Evolutionary conservation across 306 rosid genomes (phyloP).

Genomic region (Cicer pinnatifidum): DNA sequence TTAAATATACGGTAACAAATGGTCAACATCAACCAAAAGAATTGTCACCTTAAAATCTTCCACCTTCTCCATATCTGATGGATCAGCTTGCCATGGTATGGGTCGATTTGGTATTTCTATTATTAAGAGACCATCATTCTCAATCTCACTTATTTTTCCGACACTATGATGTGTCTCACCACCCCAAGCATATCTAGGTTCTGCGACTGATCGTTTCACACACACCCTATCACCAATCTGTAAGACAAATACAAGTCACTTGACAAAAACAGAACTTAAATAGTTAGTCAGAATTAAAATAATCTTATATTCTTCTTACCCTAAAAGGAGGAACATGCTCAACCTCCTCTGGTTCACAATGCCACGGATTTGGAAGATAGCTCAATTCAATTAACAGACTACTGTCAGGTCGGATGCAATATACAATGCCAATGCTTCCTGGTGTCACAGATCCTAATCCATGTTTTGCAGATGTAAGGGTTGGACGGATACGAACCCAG

Average conservation of each 20-base stretch:
- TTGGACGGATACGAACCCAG: constrained; percentile 98
- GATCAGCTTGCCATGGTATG: constrained; percentile 98
- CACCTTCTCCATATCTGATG: constrained; percentile 97
- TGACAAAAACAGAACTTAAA: constrained; percentile 21
- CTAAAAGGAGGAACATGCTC: constrained; percentile 88
- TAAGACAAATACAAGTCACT: constrained; percentile 39
- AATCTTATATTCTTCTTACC: constrained; percentile 53
- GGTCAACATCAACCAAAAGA: constrained; percentile 13
- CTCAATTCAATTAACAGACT: constrained; percentile 87
- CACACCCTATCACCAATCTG: constrained; percentile 94
- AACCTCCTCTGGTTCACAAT: constrained; percentile 99
- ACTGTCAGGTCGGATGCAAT: constrained; percentile 94
- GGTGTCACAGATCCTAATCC: constrained; percentile 98
- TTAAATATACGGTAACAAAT: constrained; percentile 33
- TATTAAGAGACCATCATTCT: constrained; percentile 90
- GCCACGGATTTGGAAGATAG: constrained; percentile 99
- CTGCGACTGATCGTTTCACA: constrained; percentile 97
- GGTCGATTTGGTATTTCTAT: constrained; percentile 95
- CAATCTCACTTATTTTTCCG: constrained; percentile 94
- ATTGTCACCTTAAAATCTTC: constrained; percentile 86
- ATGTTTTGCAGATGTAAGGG: constrained; percentile 93
- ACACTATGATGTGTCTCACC: constrained; percentile 99
- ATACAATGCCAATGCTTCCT: constrained; percentile 97
- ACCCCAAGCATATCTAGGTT: constrained; percentile 99
- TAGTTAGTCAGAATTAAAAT: constrained; percentile 4